Evolutionary conservation across 2,329 filamentous ascomycete genomes (phyloP), one percentile per base, ranked within the genome.

Genomic region (Arthrobotrys iridis): DNA sequence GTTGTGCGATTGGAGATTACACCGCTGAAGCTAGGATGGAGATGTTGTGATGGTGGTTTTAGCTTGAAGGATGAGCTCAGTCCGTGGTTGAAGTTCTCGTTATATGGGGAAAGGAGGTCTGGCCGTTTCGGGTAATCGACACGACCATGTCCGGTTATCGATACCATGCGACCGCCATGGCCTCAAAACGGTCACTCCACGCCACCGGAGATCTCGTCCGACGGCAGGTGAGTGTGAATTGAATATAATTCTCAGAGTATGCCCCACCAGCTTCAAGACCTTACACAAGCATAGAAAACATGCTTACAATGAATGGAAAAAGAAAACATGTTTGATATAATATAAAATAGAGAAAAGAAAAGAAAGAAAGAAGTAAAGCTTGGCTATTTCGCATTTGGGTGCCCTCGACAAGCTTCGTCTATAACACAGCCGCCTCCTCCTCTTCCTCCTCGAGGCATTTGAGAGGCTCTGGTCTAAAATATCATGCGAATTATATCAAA

Each of bases 401-500:
- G n/a, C n/a, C n/a, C 28, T 22, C 22, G 13, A 43, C 37, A 40
- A 35, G 33, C 40, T 67, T 45, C 28, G 20, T 70, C 57, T 70
- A 68, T 60, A 60, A 11, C 26, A 28, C 22, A 35, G 41, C 50
- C 52, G 43, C 55, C 40, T 28, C 18, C 40, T 58, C 33, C 24
- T 13, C n/a, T 37, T 13, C 3, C n/a, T 28, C n/a, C n/a, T n/a
- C n/a, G n/a, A n/a, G n/a, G n/a, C 30, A 66, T 37, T 24, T n/a
- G 4, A 62, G 33, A 4, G 41, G 37, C 24, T 40, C 2, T 40
- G 4, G n/a, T 40, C 5, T 40, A n/a, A 40, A 24, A n/a, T 24
- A 52, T 33, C 72, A 24, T 8, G 8, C 26, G 63, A 76, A 77
- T 87, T 92, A 99, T 86, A 99, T 88, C 83, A 99, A 86, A 85